Evolutionary conservation across 129 eudicot genomes (phyloP).

Genomic region (Pseudognaphalium luteoalbum): DNA sequence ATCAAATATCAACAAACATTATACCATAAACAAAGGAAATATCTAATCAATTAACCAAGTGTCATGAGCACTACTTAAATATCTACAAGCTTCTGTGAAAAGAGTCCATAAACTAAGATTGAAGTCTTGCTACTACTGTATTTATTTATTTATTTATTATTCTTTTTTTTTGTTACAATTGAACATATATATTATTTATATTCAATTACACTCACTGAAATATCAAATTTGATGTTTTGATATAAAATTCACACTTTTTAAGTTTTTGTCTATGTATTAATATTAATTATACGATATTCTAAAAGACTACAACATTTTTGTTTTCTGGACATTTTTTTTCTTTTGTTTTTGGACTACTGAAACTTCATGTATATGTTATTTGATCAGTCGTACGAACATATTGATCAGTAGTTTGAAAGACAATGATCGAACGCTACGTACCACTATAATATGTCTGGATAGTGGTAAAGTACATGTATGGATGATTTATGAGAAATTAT

Average conservation of each 20-base stretch:
- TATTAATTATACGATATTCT: no score
- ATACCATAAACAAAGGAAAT: background rate
- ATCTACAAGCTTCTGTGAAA: background rate
- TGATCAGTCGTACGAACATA: no score
- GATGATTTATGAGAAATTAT: no score
- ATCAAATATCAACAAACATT: background rate
- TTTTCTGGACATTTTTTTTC: background rate
- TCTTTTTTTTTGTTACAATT: background rate
- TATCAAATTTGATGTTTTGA: no score
- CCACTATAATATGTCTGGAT: background rate
- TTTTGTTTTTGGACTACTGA: background rate
- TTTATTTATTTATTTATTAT: no score
- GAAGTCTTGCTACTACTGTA: background rate
- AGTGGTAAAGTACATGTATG: background rate
- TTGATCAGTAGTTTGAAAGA: background rate
- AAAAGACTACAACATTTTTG: no score
- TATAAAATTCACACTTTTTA: no score
- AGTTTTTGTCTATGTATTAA: no score
- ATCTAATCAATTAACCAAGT: background rate
- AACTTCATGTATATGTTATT: background rate
- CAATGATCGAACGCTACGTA: background rate
- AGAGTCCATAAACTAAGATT: slow-evolving; percentile 2
- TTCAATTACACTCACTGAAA: no score
- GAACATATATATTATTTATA: no score
- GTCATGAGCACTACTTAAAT: background rate